A percentile compares a stretch with the other conserved stretches of the same genome.
phyloP scores from a whole-genome alignment of 2,329 filamentous ascomycete genomes.

The Grosmannia penicillata region DNA sequence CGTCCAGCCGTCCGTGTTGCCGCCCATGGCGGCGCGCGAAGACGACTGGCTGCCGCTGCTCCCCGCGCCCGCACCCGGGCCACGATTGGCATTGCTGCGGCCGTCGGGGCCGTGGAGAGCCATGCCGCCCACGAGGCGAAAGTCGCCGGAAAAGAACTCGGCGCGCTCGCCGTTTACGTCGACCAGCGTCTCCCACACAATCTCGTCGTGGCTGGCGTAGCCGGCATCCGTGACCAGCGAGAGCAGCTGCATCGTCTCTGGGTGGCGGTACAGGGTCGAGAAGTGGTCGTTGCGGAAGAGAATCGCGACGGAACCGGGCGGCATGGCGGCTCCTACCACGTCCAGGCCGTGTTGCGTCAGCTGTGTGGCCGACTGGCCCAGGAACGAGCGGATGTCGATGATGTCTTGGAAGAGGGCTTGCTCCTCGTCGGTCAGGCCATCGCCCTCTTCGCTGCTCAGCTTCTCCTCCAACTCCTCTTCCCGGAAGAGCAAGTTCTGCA shows the following conservation, averaged over 20 bases:
- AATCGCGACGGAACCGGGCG: slow-evolving; percentile 71
- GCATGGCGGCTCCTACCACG: slow-evolving; percentile 53
- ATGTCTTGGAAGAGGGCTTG: slow-evolving; percentile 74
- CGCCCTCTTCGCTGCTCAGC: slow-evolving; percentile 31
- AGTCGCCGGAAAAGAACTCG: slow-evolving; percentile 82
- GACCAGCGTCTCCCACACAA: slow-evolving; percentile 89
- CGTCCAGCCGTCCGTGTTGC: slow-evolving; percentile 31
- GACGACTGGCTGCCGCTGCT: no score
- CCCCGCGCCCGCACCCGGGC: no score
- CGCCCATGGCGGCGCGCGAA: neutral
- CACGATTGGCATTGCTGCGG: no score
- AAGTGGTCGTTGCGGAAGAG: slow-evolving; percentile 97
- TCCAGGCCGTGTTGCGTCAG: slow-evolving; percentile 70
- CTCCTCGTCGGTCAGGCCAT: slow-evolving; percentile 54
- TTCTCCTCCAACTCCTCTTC: slow-evolving; percentile 83
- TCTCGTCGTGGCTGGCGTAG: slow-evolving; percentile 73
- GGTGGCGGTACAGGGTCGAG: slow-evolving; percentile 82
- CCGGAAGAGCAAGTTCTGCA: slow-evolving; percentile 73
- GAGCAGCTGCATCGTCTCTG: slow-evolving; percentile 57
- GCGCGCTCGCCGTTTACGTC: slow-evolving; percentile 75
- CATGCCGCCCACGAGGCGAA: slow-evolving; percentile 61
- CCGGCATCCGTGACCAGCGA: slow-evolving; percentile 87
- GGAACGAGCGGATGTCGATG: slow-evolving; percentile 66
- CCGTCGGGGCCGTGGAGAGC: slow-evolving; percentile 4
- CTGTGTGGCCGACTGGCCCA: slow-evolving; percentile 71